Conservation (phyloP, 192 early-diverging fungal genomes). For the Coemansia sp. region DNA sequence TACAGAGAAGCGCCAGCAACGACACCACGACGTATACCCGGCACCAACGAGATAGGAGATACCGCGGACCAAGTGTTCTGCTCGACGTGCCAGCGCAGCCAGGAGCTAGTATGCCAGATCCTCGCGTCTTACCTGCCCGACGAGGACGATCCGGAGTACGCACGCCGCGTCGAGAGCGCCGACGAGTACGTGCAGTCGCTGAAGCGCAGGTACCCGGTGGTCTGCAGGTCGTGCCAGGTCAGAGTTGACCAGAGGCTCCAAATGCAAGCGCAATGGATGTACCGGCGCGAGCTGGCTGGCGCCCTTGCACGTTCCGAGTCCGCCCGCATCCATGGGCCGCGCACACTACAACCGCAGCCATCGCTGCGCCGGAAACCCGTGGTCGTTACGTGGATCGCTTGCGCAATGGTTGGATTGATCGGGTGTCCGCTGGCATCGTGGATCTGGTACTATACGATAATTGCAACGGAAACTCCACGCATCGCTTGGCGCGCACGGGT, state of each 20-base stretch:
- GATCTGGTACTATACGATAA: constrained; percentile 10
- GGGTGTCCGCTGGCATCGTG: constrained; percentile 19
- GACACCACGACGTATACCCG: neutral
- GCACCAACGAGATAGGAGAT: neutral
- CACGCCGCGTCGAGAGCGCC: constrained; percentile 5
- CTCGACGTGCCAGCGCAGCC: constrained; percentile 43
- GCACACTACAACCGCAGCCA: constrained; percentile 19
- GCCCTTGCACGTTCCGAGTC: constrained; percentile 31
- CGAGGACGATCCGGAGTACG: constrained; percentile 35
- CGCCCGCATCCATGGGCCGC: constrained; percentile 14
- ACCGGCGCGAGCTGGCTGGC: constrained; percentile 29
- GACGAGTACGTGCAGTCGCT: constrained; percentile 36
- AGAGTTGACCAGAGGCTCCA: constrained; percentile 36
- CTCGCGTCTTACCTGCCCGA: constrained; percentile 42
- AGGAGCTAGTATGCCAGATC: constrained; percentile 42
- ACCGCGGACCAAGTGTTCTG: constrained; percentile 28
- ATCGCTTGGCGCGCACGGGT: neutral
- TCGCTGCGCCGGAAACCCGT: constrained; percentile 34
- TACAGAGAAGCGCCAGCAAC: constrained; percentile 26
- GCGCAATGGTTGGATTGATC: constrained; percentile 14
- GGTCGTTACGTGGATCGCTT: constrained; percentile 23
- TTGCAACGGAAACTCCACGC: neutral
- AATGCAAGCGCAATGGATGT: constrained; percentile 40
- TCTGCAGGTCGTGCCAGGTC: constrained; percentile 36
- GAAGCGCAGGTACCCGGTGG: constrained; percentile 35